Evolutionary conservation across 116 monocot species (phyloP), one percentile per base, ranked within the genome.

Genomic region (Iris pallida): DNA sequence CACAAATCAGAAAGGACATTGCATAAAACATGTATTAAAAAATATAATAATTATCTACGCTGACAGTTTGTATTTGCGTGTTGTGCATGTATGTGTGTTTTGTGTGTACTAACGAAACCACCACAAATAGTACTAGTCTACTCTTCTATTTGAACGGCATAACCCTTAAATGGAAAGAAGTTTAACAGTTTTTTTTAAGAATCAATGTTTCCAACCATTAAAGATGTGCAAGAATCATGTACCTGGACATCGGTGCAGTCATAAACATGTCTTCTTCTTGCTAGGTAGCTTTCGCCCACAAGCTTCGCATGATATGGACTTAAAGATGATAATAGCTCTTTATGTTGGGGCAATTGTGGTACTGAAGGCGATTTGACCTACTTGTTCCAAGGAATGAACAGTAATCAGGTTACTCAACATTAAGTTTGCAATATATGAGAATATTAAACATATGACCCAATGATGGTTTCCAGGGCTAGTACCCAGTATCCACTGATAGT

Each of bases 191-290:
- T 44, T n/a, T 7, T 46, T 63, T 8, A 16, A n/a, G 12, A 40
- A 53, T 17, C 42, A 8, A 51, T 19, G 3, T 10, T 17, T 20
- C 16, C 15, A 57, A 43, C 14, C 3, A 45, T 41, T 60, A 8
- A 61, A 6, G 43, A 16, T 51, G 41, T 57, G 9, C 47, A 46
- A 55, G 19, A 73, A 44, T 12, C 13, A 14, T 17, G 6, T 81
- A 92, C 97, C 92, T 97, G 97, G 55, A 83, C 81, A 83, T 97
- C 92, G 43, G 97, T 97, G 73, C 92, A 97, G 56, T 97, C 97
- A 80, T 92, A 87, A 66, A 92, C 83, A 47, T 87, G 92, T 47
- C 97, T 85, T 80, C 75, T 97, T 55, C 92, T 85, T 63, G 97
- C 97, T 42, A 97, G 78, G 53, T 71, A 97, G 69, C 92, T 97